Evolutionary conservation across 768 basidiomycete genomes (phyloP), one percentile per base, ranked within the genome.

Genomic region (Phanerochaete sordida): DNA sequence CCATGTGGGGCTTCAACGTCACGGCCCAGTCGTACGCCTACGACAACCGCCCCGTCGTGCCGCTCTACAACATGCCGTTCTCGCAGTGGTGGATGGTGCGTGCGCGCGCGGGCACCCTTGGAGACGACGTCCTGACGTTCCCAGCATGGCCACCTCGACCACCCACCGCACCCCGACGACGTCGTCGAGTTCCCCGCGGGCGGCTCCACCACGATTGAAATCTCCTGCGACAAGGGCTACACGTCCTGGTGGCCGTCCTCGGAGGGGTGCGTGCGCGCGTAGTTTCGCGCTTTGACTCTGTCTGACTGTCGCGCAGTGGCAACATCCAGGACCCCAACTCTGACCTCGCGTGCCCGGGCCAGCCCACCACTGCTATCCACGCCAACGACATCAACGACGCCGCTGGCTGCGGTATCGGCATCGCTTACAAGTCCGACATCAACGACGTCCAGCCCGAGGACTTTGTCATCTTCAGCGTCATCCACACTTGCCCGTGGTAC

Each of bases 1-100:
- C 81, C 69, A 86, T 88, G 84, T 87, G 65, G 60, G 87, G 87
- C 1, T 88, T 84, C 76, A 87, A 88, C 57, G 85, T 86, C n/a
- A 86, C 85, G 1, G 59, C 64, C 7, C 49, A 77, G 37, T 81
- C 81, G 0, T 86, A 78, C 52, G 46, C 73, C 4, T 85, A 86
- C 69, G 87, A 88, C 66, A 88, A 88, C 68, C 81, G 87, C 1
- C 86, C 88, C 26, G 84, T 77, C 6, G 62, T 66, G 0, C 79
- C 80, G 2, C 73, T 79, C 27, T 44, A 59, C 52, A 67, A 59
- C 75, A 73, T 56, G 69, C 74, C 66, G 56, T 83, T 72, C 73
- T 69, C 66, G 62, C 70, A 80, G 6, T 78, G 79, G 78, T 83
- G 86, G 87, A 86, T 87, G 71, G 60, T 61, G n/a, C 7, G 60